A percentile compares a stretch with the other conserved stretches of the same genome.
These are phyloP conservation scores for Exutisphaerella laricina DNA, from an alignment of 2,329 filamentous ascomycete genomes.

Conservation along the genomic window DNA sequence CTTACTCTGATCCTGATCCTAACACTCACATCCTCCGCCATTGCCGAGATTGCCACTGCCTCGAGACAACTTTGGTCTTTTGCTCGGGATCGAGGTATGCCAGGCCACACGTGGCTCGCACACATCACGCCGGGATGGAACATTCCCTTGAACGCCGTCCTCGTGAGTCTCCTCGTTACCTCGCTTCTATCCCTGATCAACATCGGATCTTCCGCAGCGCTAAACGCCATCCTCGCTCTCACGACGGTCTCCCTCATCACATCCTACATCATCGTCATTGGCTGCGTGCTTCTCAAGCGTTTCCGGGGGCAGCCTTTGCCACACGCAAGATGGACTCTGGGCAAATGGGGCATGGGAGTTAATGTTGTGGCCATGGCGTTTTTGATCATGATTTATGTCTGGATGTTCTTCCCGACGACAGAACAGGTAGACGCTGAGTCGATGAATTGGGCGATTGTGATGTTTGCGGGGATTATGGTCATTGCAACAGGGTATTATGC, in stretches of 20 bases:
- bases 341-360: conserved; percentile 35
- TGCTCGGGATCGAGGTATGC: conserved; percentile 10
- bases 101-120: conserved; percentile 7
- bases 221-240: conserved; percentile 41
- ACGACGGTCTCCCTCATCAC: conserved; percentile 36
- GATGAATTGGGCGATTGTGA: conserved; percentile 15
- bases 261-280: conserved; percentile 38
- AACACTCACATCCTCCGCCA: conserved; percentile 30
- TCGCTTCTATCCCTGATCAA: conserved; percentile 25
- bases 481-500: conserved; percentile 16
- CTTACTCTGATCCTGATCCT: conserved; percentile 32
- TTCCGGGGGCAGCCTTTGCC: conserved; percentile 33
- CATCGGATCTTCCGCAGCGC: conserved; percentile 36
- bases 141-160: conserved; percentile 11
- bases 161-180: conserved; percentile 8
- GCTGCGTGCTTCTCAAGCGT: conserved; percentile 35
- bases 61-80: conserved; percentile 35
- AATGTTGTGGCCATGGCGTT: conserved; percentile 31
- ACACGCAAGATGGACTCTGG: conserved; percentile 36
- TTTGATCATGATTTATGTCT: conserved; percentile 13
- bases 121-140: conserved; percentile 12
- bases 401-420: conserved; percentile 14
- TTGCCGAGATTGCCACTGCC: conserved; percentile 36
- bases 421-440: conserved; percentile 11
- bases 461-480: conserved; percentile 19